A percentile compares a stretch with the other conserved stretches of the same genome.
Evolutionary conservation across 2,329 filamentous ascomycete genomes (phyloP).

Genomic region (Penicillium sp.): DNA sequence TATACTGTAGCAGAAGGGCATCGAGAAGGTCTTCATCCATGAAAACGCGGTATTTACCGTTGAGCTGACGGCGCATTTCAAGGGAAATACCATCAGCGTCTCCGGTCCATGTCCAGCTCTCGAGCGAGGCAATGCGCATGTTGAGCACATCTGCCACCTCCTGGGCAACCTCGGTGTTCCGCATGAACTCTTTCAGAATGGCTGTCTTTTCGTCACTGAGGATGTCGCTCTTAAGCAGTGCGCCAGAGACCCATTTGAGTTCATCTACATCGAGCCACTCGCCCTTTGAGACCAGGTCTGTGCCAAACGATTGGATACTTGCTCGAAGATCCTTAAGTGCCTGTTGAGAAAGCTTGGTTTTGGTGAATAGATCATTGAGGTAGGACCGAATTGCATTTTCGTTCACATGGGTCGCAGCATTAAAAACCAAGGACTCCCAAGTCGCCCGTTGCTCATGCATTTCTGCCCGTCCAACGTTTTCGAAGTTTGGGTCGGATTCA

Average conservation of each 20-base stretch:
- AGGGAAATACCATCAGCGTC: slow-evolving; percentile 46
- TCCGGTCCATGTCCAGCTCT: slow-evolving; percentile 53
- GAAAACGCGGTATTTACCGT: slow-evolving; percentile 59
- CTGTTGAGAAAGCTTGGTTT: slow-evolving; percentile 41
- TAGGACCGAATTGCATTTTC: slow-evolving; percentile 49
- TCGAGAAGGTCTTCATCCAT: slow-evolving; percentile 61
- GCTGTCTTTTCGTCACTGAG: slow-evolving; percentile 54
- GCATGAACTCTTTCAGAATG: slow-evolving; percentile 53
- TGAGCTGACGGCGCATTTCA: slow-evolving; percentile 55
- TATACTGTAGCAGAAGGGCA: slow-evolving; percentile 55
- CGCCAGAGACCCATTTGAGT: slow-evolving; percentile 50
- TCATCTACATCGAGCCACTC: slow-evolving; percentile 44
- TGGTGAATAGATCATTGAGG: slow-evolving; percentile 53
- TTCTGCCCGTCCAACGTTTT: slow-evolving; percentile 53
- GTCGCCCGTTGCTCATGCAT: slow-evolving; percentile 54
- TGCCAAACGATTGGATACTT: slow-evolving; percentile 41
- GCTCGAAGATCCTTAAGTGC: slow-evolving; percentile 47
- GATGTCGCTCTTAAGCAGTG: slow-evolving; percentile 52
- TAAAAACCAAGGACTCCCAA: slow-evolving; percentile 61
- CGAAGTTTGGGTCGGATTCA: slow-evolving; percentile 41
- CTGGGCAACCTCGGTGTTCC: slow-evolving; percentile 50
- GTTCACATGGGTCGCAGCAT: slow-evolving; percentile 47
- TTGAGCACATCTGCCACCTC: slow-evolving; percentile 60
- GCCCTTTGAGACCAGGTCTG: slow-evolving; percentile 25
- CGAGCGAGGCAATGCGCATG: slow-evolving; percentile 53